A percentile compares a stretch with the other conserved stretches of the same genome.
phyloP scores from a whole-genome alignment of 2,329 filamentous ascomycete species.

The Trichoderma polysporum region DNA sequence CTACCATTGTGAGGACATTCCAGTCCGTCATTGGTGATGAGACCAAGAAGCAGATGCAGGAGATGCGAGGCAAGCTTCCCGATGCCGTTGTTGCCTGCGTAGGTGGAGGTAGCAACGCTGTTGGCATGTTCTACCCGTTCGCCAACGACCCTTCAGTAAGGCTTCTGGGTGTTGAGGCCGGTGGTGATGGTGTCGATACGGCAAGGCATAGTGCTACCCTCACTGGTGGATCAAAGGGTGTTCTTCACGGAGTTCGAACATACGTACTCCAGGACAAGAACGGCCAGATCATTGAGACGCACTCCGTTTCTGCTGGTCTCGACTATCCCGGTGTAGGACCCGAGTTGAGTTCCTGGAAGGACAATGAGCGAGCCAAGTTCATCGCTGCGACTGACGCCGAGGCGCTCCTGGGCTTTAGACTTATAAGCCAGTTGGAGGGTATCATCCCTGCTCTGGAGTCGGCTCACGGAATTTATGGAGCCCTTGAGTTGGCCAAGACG shows the following conservation, averaged over 20 bases:
- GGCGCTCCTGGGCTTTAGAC: constrained; percentile 82
- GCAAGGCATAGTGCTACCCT: constrained; percentile 83
- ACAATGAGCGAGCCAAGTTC: constrained; percentile 80
- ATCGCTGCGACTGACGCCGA: constrained; percentile 88
- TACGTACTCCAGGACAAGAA: constrained; percentile 92
- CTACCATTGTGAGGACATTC: constrained; percentile 95
- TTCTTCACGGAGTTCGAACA: constrained; percentile 92
- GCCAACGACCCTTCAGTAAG: constrained; percentile 80
- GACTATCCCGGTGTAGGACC: constrained; percentile 97
- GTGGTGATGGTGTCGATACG: constrained; percentile 89
- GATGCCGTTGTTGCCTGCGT: constrained; percentile 97
- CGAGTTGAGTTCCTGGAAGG: constrained; percentile 91
- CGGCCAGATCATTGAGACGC: constrained; percentile 91
- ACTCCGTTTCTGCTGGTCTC: constrained; percentile 93
- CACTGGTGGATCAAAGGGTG: constrained; percentile 81
- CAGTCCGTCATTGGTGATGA: constrained; percentile 95
- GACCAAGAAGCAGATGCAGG: constrained; percentile 87
- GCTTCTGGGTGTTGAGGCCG: constrained; percentile 90
- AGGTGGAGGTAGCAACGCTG: constrained; percentile 90
- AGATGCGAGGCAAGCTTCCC: constrained; percentile 81
- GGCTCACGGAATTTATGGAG: constrained; percentile 87
- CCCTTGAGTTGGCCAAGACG: constrained; percentile 85
- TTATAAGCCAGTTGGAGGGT: constrained; percentile 84
- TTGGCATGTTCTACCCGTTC: constrained; percentile 98
- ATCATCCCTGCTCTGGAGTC: constrained; percentile 96